Base-by-base conservation (phyloP, 2,329 filamentous ascomycete species). In the Colletotrichum liaoningense region DNA sequence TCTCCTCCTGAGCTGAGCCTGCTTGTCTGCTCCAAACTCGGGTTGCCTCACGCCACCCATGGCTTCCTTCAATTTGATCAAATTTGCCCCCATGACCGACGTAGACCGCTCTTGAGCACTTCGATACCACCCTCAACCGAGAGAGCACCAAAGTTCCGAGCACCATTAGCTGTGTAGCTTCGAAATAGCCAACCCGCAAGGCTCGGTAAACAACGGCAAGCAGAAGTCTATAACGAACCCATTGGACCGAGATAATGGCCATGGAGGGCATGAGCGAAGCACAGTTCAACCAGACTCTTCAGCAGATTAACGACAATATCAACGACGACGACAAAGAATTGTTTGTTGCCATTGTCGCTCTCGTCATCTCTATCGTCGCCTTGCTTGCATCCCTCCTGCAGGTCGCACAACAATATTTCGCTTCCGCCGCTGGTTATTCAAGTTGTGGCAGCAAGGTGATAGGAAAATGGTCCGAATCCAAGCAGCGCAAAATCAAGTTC, bases 351-450 rank as follows among this genome's bases (percentile, higher is more conserved):
- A 74, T 81, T 26, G 84, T 84, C 26, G 87, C 87, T 55, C 81
- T 88, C 35, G 77, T 86, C 42, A 79, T 88, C 52, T 88, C 87
- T 6, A 77, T 88, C 8, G 79, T 88, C 7, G 87, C 87, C 19
- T 77, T 88, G 3, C 62, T 81, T 9, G 85, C 85, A 1, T 85
- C 86, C 1, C 77, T 84, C 12, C 80, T 87, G 74, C 87, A 88
- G 75, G 85, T 88, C 11, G 77, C 86, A 35, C 87, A 88, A 74
- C 87, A 88, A 72, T 88, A 88, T 78, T 83, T 83, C 26, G 83
- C 86, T 0, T 88, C 87, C 11, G 86, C 87, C 0, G 82, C 83
- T n/a, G 87, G 87, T 38, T 88, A 87, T 75, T 80, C 85, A 5
- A 85, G 85, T 66, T 88, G 86, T 76, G 85, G 84, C 73, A 80